A percentile compares a stretch with the other conserved stretches of the same genome.
phyloP scores from a whole-genome alignment of 805 yeast species.

The Blastobotrys attinorum region DNA sequence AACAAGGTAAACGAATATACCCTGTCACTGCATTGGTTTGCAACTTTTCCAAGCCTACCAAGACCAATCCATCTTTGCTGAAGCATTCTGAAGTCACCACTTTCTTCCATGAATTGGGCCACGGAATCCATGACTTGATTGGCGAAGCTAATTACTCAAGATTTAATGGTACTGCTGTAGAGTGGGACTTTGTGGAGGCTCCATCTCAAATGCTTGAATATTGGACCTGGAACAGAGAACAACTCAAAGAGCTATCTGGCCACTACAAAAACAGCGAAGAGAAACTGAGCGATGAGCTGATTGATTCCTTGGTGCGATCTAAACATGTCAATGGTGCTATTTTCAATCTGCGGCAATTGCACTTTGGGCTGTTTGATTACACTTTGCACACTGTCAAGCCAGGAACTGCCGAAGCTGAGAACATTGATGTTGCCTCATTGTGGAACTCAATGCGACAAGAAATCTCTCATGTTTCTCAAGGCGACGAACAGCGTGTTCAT shows the following conservation, averaged over 20 bases:
- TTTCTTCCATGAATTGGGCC: slow-evolving; percentile 85
- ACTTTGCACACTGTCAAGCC: slow-evolving; percentile 44
- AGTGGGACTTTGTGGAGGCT: slow-evolving; percentile 84
- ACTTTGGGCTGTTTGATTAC: slow-evolving; percentile 74
- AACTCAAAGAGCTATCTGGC: slow-evolving; percentile 49
- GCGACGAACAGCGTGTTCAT: slow-evolving; percentile 47
- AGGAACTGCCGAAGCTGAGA: slow-evolving; percentile 27
- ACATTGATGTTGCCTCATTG: slow-evolving; percentile 42
- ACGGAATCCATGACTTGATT: slow-evolving; percentile 73
- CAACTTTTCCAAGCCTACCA: slow-evolving; percentile 71
- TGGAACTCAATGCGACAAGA: slow-evolving; percentile 66
- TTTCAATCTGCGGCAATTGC: slow-evolving; percentile 65
- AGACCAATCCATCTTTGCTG: slow-evolving; percentile 62
- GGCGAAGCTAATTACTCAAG: slow-evolving; percentile 57
- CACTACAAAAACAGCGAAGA: slow-evolving; percentile 56
- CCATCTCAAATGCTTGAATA: slow-evolving; percentile 86
- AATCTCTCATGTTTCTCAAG: slow-evolving; percentile 44
- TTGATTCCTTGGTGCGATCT: slow-evolving; percentile 50
- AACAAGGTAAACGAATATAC: slow-evolving; percentile 41
- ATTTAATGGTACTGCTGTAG: slow-evolving; percentile 71
- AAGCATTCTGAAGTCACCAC: slow-evolving; percentile 75
- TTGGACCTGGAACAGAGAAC: slow-evolving; percentile 73
- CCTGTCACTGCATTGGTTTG: slow-evolving; percentile 79
- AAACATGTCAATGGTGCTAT: slow-evolving; percentile 74
- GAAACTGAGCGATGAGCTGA: slow-evolving; percentile 47